Base-by-base conservation (phyloP, 192 early-diverging fungal genomes). In the Coemansia sp. region DNA sequence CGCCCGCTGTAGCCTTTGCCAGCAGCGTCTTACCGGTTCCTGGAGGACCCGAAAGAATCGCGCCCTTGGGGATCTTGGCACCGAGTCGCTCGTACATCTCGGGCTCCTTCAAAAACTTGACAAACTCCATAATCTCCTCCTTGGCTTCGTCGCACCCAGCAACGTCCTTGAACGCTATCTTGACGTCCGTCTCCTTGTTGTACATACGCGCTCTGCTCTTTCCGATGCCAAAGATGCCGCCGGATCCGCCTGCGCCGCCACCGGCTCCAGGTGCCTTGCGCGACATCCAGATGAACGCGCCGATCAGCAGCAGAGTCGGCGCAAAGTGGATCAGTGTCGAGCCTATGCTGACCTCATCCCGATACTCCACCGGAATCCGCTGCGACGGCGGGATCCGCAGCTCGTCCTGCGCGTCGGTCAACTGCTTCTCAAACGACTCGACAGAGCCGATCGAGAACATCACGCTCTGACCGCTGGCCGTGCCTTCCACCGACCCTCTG, bases 71-170 rank as follows among this genome's bases (percentile, higher is more conserved):
- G 75, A 99, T 99, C 81, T 98, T 97, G 51, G 97, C 97, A 22
- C 97, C 97, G 11, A 99, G 76, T 38, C 86, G 84, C 75, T 99
- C 96, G 82, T 95, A 99, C 25, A 84, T 75, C 45, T 82, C 87
- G 31, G 97, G 97, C 72, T 96, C 89, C 78, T 99, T 99, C 61
- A 98, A 80, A 83, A 98, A 98, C 82, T 97, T 97, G 61, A 99
- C 97, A 91, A 99, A 99, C 86, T 99, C 97, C 97, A 99, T 99
- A 56, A 99, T 99, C 82, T 99, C 97, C 69, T 94, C 90, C 86
- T 99, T 99, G 45, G 96, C 97, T 72, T 99, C 97, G 84, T 99
- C 96, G 79, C 94, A 94, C 8, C 97, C 97, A 11, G 97, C 97
- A 1, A 99, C 96, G 76, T 99, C 96, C 87, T 96, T 97, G 80